These are phyloP conservation scores for Linanthus parryae DNA, from an alignment of 148 eudicot species.

Conservation along the genomic window DNA sequence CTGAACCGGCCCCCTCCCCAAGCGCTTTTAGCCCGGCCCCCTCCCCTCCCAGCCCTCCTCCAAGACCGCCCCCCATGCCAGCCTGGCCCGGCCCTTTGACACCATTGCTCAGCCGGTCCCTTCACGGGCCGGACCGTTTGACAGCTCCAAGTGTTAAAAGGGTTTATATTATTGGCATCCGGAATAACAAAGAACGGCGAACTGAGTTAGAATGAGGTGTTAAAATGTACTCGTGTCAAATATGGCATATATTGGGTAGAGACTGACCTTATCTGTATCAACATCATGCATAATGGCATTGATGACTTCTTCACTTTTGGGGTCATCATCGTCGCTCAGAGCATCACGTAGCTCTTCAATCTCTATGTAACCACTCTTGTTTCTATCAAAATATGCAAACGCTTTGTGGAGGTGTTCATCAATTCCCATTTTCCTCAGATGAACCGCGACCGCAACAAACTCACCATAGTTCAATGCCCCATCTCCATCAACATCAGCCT, in stretches of 20 bases:
- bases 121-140: background rate
- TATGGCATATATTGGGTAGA: background rate
- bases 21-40: too few relatives aligned
- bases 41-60: too few relatives aligned
- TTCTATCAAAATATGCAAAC: constrained; percentile 59
- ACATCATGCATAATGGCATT: constrained; percentile 77
- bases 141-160: background rate
- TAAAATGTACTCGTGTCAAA: too few relatives aligned
- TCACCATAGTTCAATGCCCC: constrained; percentile 62
- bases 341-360: constrained; percentile 66
- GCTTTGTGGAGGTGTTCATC: constrained; percentile 78
- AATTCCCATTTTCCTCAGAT: constrained; percentile 62
- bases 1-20: too few relatives aligned
- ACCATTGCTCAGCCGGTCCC: background rate
- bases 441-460: constrained; percentile 62
- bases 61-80: too few relatives aligned
- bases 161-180: background rate
- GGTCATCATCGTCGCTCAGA: constrained; percentile 48
- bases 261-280: constrained; percentile 66
- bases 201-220: background rate
- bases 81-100: background rate
- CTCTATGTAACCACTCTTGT: constrained; percentile 67
- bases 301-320: constrained; percentile 51
- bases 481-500: constrained; percentile 79
- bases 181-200: background rate